Evolutionary conservation across 306 rosid species (phyloP), one percentile per base, ranked within the genome.

Genomic region (Pueraria montana): DNA sequence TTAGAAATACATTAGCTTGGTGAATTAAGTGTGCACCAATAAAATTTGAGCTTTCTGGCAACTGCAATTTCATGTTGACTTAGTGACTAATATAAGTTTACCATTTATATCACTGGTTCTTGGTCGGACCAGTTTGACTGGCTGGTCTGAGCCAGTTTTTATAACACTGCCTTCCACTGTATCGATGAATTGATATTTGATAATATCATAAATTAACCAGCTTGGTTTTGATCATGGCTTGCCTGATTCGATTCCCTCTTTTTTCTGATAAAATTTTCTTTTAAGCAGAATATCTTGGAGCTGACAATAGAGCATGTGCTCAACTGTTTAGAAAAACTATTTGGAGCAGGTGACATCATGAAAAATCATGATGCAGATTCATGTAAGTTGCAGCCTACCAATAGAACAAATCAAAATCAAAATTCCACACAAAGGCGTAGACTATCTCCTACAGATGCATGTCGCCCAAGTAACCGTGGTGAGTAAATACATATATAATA

Each of bases 301-400:
- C 84, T 76, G 81, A 80, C 97, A 80, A 73, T 91, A 66, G 91
- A 87, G 80, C 92, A 91, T 80, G 56, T 92, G 74, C 81, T 90
- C 80, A 76, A 86, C 80, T 93, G 93, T 84, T 48, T 88, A 26
- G 91, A 88, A 77, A 89, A 92, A 80, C 84, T 91, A 58, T 86
- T 86, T 85, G 87, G 78, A 85, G 84, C 83, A 53, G 87, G 73
- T 74, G 87, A 86, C 77, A 53, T 71, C 61, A 72, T 32, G 82
- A 80, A 80, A 70, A 77, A 77, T 24, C 65, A 75, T 30, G 76
- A 71, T 43, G 74, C 36, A 40, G 74, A 49, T 65, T 78, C 91
- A 63, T 73, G 11, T 74, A 63, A 83, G 68, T 55, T 53, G 84
- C 87, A 27, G 48, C 83, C 88, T 16, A 82, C 86, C 71, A 74